Evolutionary conservation across 495 filamentous ascomycete genomes (phyloP).

Genomic region (Cladorrhinum samala): DNA sequence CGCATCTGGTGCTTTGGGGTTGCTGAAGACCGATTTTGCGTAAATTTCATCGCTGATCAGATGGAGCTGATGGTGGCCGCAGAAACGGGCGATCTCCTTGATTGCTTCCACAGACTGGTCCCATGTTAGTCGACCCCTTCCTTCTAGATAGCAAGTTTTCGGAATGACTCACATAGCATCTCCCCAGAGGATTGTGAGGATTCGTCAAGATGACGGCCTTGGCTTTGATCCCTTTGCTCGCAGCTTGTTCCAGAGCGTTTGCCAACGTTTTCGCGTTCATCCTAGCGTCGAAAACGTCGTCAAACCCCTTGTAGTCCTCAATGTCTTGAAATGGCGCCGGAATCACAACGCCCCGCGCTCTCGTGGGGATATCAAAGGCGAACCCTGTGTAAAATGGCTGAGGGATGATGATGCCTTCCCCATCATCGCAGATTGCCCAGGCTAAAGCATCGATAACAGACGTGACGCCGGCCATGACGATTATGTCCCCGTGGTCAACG

Average conservation of each 20-base stretch:
- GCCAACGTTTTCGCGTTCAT: constrained; percentile 20
- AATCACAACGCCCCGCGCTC: constrained; percentile 28
- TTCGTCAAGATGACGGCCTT: constrained; percentile 21
- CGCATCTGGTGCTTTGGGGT: constrained; percentile 5
- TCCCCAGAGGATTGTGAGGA: constrained; percentile 23
- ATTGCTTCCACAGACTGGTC: constrained; percentile 10
- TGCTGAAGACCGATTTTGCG: constrained; percentile 23
- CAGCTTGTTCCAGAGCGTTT: constrained; percentile 25
- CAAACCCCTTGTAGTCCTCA: constrained; percentile 33
- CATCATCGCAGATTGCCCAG: constrained; percentile 25
- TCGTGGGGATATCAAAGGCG: constrained; percentile 12
- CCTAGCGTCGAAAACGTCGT: constrained; percentile 34
- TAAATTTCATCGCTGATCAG: constrained; percentile 33
- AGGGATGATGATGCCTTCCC: constrained; percentile 28
- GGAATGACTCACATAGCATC: constrained; percentile 20
- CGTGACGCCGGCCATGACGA: constrained; percentile 24
- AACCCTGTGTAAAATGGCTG: constrained; percentile 27
- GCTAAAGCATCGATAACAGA: constrained; percentile 24
- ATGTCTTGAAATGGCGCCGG: constrained; percentile 34
- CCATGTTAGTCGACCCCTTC: background rate
- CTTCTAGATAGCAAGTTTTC: too few species aligned
- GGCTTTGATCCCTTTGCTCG: constrained; percentile 24
- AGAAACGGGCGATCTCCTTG: constrained; percentile 17
- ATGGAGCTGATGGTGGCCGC: constrained; percentile 21
- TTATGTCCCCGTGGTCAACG: constrained; percentile 16